Evolutionary conservation across 2,329 filamentous ascomycete genomes (phyloP), one percentile per base, ranked within the genome.

Genomic region (Aspergillus udagawae): DNA sequence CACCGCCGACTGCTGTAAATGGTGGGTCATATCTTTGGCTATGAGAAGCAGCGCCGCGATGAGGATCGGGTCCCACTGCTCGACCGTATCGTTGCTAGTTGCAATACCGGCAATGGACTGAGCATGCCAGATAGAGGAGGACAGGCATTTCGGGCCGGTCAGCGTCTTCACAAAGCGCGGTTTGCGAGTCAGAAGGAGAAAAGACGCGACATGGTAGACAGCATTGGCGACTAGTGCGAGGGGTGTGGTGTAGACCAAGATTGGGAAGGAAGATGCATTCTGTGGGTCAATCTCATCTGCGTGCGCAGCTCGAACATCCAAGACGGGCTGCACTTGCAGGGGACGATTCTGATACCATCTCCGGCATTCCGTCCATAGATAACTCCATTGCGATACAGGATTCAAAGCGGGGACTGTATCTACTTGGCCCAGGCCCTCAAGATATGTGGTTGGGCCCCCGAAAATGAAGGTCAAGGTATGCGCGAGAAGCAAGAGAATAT

Each of bases 41-140:
- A 67, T 59, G 1, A 54, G 42, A 20, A 68, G 56, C 27, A 68
- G 49, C 28, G 63, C 55, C 1, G 63, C 61, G 20, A 68, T 55
- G 0, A 68, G 48, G n/a, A 68, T 57, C 4, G 65, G 64, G 27
- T 67, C 65, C 61, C 64, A 67, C 50, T 67, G 65, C 35, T 67
- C 63, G 0, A 56, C 56, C 1, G 64, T 65, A 8, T 67, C 65
- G 53, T 67, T 67, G n/a, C 63, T 66, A 9, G 61, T 57, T 4
- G 61, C 60, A 4, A 67, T 65, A 3, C 65, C 65, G 4, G 63
- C 63, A 4, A 68, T 67, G 0, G 64, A 61, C 29, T 68, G 65
- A 2, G 65, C 65, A 52, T 68, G 65, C 65, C 65, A 68, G 35
- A 68, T 66, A 27, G 65, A 60, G 8, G 65, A 68, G 0, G 65